These are phyloP conservation scores for Sodiomyces alkalinus DNA, from an alignment of 2,329 filamentous ascomycete species.

Conservation along the genomic window DNA sequence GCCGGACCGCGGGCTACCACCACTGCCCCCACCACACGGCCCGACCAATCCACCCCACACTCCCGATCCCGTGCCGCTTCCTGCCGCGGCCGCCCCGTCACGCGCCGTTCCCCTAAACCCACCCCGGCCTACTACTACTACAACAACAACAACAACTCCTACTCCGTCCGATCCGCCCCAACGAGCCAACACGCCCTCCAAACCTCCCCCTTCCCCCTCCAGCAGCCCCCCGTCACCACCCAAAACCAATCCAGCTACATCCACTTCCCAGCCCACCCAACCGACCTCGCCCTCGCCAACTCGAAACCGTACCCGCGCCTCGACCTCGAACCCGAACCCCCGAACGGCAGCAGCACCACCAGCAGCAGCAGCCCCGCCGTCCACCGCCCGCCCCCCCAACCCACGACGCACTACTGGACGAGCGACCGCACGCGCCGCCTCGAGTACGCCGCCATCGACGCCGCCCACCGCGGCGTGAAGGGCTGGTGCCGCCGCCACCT, in stretches of 20 bases:
- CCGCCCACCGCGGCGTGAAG: conserved; percentile 41
- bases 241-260: conserved; percentile 26
- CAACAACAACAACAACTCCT: too few relatives aligned
- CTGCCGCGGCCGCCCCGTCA: conserved; percentile 21
- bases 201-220: conserved; percentile 7
- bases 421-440: conserved; percentile 45
- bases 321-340: conserved; percentile 2
- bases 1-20: conserved; percentile 7
- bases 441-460: conserved; percentile 53
- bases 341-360: not conserved
- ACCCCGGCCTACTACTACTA: too few relatives aligned
- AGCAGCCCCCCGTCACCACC: conserved; percentile 5
- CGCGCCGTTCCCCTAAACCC: conserved; percentile 25
- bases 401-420: conserved; percentile 53
- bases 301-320: conserved; percentile 1
- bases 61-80: conserved; percentile 10
- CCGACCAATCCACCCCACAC: not conserved
- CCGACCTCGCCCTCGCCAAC: conserved; percentile 19
- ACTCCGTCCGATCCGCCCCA: conserved; percentile 5
- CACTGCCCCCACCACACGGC: conserved; percentile 8
- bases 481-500: conserved; percentile 44
- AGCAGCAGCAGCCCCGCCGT: conserved; percentile 4
- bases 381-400: conserved; percentile 27
- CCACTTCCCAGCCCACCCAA: conserved; percentile 27
- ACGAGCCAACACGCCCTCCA: conserved; percentile 11